These are phyloP conservation scores for Hymenoscyphus albidus DNA, from an alignment of 2,329 filamentous ascomycete genomes.

Conservation along the genomic window DNA sequence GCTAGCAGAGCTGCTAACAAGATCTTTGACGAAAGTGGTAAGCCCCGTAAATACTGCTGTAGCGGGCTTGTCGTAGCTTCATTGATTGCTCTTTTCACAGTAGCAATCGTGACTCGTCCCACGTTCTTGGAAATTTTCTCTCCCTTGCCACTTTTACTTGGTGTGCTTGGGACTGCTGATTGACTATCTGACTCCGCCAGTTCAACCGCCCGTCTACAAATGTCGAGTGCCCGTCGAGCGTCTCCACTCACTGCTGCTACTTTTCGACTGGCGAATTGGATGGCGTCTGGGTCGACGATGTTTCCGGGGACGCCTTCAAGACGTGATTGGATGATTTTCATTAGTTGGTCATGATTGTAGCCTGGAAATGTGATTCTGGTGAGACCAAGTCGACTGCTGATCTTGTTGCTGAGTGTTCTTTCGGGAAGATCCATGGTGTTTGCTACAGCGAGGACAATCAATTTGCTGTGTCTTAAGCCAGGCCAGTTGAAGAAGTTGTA, in stretches of 20 bases:
- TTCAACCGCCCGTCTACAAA: constrained; percentile 91
- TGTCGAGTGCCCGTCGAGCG: constrained; percentile 86
- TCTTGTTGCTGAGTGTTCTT: constrained; percentile 95
- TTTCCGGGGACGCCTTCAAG: constrained; percentile 82
- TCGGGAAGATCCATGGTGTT: constrained; percentile 99
- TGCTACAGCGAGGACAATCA: constrained; percentile 95
- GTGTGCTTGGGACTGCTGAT: constrained; percentile 48
- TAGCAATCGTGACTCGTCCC: constrained; percentile 80
- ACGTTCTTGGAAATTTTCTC: constrained; percentile 23
- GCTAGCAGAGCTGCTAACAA: constrained; percentile 79
- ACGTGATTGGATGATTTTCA: constrained; percentile 95
- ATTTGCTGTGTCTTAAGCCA: constrained; percentile 78
- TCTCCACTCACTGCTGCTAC: constrained; percentile 96
- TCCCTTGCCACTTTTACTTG: constrained; percentile 52
- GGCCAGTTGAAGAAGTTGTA: constrained; percentile 99
- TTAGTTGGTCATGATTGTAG: constrained; percentile 94
- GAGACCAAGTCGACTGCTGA: constrained; percentile 82
- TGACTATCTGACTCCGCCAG: constrained; percentile 73
- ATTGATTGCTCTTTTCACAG: constrained; percentile 89
- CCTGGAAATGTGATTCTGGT: constrained; percentile 96
- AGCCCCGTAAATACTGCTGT: constrained; percentile 78
- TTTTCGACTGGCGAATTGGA: constrained; percentile 95
- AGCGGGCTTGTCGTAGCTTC: constrained; percentile 91
- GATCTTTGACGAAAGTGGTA: constrained; percentile 79
- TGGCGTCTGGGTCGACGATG: constrained; percentile 86